Percentiles rank a stretch among this genome's conserved stretches.
These are phyloP conservation scores for Daphne laureola DNA, from an alignment of 441 rosid genomes.

Conservation along the genomic window DNA sequence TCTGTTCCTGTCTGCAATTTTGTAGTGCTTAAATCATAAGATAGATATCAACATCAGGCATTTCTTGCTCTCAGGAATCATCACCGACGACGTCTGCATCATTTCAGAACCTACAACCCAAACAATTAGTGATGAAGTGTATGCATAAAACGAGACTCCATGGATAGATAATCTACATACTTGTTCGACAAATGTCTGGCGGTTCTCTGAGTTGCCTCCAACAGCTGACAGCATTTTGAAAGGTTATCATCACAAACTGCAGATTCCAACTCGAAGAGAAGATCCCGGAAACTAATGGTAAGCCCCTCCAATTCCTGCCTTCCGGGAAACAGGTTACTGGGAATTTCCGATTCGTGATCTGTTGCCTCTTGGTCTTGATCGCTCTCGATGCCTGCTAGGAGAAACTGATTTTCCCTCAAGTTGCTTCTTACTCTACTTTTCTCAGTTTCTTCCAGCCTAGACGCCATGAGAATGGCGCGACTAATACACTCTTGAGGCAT, in stretches of 20 bases:
- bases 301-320: constrained; percentile 19
- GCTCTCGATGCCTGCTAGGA: constrained; percentile 2
- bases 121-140: background rate
- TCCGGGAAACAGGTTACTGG: constrained; percentile 8
- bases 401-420: constrained; percentile 11
- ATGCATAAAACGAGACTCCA: background rate
- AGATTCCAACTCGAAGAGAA: constrained; percentile 36
- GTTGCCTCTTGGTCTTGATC: constrained; percentile 13
- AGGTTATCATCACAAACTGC: constrained; percentile 30
- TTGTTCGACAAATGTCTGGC: constrained; percentile 32
- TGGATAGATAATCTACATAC: background rate
- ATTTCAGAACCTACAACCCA: background rate
- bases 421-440: constrained; percentile 27
- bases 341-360: constrained; percentile 10
- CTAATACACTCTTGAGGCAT: constrained; percentile 61
- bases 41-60: no score
- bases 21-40: no score
- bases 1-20: no score
- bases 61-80: no score
- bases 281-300: constrained; percentile 20
- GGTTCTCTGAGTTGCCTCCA: constrained; percentile 40
- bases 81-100: no score
- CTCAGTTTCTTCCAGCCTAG: constrained; percentile 53
- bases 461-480: constrained; percentile 61
- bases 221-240: constrained; percentile 24